Evolutionary conservation across 177 flowering plant species (phyloP).

Genomic region (Telopea speciosissima): DNA sequence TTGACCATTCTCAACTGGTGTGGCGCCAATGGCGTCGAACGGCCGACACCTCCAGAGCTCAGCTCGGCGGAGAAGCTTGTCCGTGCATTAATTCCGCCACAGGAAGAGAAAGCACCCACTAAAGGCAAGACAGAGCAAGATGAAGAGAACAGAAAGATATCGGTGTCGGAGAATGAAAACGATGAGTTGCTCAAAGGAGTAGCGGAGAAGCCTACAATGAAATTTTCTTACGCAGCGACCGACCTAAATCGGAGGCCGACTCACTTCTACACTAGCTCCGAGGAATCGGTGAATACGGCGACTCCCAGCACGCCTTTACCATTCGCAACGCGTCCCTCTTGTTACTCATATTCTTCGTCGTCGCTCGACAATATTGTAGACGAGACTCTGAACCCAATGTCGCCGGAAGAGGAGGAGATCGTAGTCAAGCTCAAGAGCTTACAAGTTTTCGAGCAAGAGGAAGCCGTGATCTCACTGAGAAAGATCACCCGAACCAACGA

Average conservation of each 20-base stretch:
- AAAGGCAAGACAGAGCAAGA: constrained; percentile 1
- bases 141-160: too few relatives aligned
- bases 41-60: constrained; percentile 39
- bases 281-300: constrained; percentile 44
- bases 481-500: constrained; percentile 46
- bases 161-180: too few relatives aligned
- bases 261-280: constrained; percentile 51
- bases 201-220: constrained; percentile 43
- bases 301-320: constrained; percentile 48
- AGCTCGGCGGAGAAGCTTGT: constrained; percentile 32
- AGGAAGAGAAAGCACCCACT: constrained; percentile 1
- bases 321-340: constrained; percentile 55
- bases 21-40: constrained; percentile 22
- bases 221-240: constrained; percentile 46
- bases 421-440: constrained; percentile 39
- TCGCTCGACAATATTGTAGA: constrained; percentile 28
- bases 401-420: constrained; percentile 46
- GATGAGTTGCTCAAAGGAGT: constrained; percentile 45
- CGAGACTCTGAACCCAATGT: constrained; percentile 24
- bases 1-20: constrained; percentile 62
- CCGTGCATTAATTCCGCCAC: constrained; percentile 25
- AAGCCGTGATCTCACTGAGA: constrained; percentile 45
- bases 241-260: constrained; percentile 41
- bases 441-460: constrained; percentile 65
- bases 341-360: constrained; percentile 49